Conservation (phyloP, 1,139 yeast genomes). For the Yamadazyma spencermartinsiae region DNA sequence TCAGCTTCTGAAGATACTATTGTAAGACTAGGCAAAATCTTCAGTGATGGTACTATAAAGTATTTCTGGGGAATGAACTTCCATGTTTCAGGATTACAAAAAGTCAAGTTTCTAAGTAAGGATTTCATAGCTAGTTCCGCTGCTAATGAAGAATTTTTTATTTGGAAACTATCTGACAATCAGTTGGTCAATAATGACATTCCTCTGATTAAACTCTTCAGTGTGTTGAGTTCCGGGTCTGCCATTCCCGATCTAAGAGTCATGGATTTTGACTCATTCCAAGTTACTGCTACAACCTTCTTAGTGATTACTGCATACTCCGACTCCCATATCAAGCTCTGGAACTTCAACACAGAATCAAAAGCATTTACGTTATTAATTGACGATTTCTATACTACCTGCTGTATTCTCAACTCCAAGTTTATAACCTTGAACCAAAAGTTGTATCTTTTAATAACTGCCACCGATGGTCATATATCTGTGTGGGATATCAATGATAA, state of each 20-base stretch:
- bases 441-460: conserved; percentile 51
- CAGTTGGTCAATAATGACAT: conserved; percentile 17
- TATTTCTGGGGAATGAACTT: conserved; percentile 66
- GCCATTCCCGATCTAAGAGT: conserved; percentile 79
- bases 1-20: conserved; percentile 92
- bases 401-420: conserved; percentile 70
- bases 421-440: conserved; percentile 35
- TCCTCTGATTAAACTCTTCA: conserved; percentile 47
- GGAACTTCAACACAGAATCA: conserved; percentile 47
- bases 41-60: conserved; percentile 38
- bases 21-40: conserved; percentile 55
- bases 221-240: conserved; percentile 48
- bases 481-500: conserved; percentile 50
- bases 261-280: conserved; percentile 71
- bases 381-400: conserved; percentile 60
- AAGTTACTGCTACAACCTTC: conserved; percentile 39
- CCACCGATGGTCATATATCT: conserved; percentile 82
- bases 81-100: conserved; percentile 88
- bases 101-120: conserved; percentile 59
- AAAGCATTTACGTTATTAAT: conserved; percentile 44
- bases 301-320: conserved; percentile 75
- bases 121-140: conserved; percentile 61
- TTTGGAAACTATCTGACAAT: conserved; percentile 57
- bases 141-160: conserved; percentile 84
- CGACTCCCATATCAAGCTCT: conserved; percentile 71